Conservation (phyloP, 495 filamentous ascomycete genomes). For the Penicillium nucicola region DNA sequence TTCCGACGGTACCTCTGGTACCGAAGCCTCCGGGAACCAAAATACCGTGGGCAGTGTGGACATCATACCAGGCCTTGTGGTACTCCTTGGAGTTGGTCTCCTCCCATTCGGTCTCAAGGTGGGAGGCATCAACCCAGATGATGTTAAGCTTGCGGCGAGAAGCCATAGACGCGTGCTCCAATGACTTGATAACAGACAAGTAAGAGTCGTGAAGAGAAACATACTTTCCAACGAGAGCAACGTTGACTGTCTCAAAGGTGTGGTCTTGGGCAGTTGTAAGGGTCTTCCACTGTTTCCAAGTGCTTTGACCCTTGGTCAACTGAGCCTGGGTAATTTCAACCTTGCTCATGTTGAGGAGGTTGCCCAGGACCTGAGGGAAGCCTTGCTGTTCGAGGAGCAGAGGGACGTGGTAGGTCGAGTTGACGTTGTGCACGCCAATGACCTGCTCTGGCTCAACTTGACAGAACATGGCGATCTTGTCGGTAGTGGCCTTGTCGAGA, state of each 20-base stretch:
- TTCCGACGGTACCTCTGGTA: constrained; percentile 74
- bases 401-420: constrained; percentile 88
- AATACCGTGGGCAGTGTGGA: constrained; percentile 67
- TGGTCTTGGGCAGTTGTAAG: constrained; percentile 61
- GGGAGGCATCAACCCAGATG: constrained; percentile 77
- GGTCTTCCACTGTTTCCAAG: constrained; percentile 73
- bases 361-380: constrained; percentile 58
- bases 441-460: constrained; percentile 80
- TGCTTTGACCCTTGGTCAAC: constrained; percentile 47
- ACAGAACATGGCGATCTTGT: constrained; percentile 86
- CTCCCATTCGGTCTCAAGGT: constrained; percentile 66
- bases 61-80: constrained; percentile 83
- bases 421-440: constrained; percentile 79
- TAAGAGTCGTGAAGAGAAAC: constrained; percentile 79
- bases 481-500: constrained; percentile 68
- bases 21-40: constrained; percentile 76
- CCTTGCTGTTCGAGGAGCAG: constrained; percentile 80
- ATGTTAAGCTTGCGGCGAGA: constrained; percentile 77
- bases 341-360: constrained; percentile 24
- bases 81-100: constrained; percentile 64
- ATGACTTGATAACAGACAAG: constrained; percentile 72
- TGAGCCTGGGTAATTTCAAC: constrained; percentile 34
- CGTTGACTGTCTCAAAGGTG: constrained; percentile 65
- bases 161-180: constrained; percentile 90
- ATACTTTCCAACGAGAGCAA: constrained; percentile 94